Conservation (phyloP, 2,329 filamentous ascomycete genomes). For the Cordyceps militaris region DNA sequence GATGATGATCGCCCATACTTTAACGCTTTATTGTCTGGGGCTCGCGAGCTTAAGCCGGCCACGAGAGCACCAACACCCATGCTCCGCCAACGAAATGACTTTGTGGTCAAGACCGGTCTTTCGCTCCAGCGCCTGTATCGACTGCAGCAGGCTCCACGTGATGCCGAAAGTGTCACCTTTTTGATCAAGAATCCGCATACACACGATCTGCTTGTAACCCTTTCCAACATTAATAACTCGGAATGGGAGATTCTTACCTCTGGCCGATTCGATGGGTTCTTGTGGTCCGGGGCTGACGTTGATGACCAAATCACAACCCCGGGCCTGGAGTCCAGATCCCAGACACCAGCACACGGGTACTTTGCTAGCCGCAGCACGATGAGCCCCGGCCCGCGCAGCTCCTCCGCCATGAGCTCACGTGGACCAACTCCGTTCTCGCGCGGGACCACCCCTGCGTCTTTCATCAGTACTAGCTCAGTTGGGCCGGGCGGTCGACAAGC, state of each 20-base stretch:
- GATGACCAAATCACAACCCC: constrained; percentile 34
- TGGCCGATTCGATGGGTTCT: constrained; percentile 89
- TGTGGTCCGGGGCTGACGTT: constrained; percentile 84
- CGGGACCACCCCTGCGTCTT: constrained; percentile 50
- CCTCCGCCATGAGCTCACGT: constrained; percentile 37
- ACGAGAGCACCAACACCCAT: constrained; percentile 62
- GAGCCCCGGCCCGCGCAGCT: constrained; percentile 34
- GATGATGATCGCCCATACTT: constrained; percentile 71
- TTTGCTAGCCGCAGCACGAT: constrained; percentile 30
- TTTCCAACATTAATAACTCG: constrained; percentile 80
- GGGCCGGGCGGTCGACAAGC: constrained; percentile 41
- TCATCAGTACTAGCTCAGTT: constrained; percentile 47
- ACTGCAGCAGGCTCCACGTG: constrained; percentile 63
- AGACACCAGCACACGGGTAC: constrained; percentile 46
- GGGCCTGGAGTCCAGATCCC: constrained; percentile 45
- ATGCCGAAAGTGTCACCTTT: constrained; percentile 80
- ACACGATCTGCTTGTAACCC: constrained; percentile 79
- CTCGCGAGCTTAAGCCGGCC: constrained; percentile 48
- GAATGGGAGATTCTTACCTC: constrained; percentile 96
- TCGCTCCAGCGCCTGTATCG: constrained; percentile 83
- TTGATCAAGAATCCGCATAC: constrained; percentile 74
- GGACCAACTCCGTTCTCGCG: constrained; percentile 47
- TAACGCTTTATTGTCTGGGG: constrained; percentile 65
- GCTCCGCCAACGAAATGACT: constrained; percentile 60
- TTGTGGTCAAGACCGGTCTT: constrained; percentile 66